Conservation (phyloP, 257 asterid genomes). For the Rubia yunnanensis region DNA sequence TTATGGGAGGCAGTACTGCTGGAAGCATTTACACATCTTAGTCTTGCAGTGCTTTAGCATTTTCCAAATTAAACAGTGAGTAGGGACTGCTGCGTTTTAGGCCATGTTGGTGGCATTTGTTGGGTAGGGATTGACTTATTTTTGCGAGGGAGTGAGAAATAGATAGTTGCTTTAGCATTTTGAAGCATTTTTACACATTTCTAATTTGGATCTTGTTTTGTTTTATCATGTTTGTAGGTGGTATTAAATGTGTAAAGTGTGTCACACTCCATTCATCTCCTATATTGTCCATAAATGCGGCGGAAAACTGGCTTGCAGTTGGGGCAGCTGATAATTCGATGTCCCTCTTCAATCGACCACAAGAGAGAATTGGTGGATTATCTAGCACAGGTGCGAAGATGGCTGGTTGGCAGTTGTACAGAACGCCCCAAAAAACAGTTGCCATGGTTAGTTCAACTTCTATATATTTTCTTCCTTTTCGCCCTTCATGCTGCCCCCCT, state of each 20-base stretch:
- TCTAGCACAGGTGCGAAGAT: conserved; percentile 65
- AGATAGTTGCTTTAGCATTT: neutral
- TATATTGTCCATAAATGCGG: conserved; percentile 76
- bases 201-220: neutral
- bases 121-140: neutral
- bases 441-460: conserved; percentile 53
- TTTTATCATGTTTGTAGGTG: conserved; percentile 37
- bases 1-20: neutral
- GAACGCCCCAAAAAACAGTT: conserved; percentile 79
- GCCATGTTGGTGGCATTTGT: conserved; percentile 7
- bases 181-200: neutral
- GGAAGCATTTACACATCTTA: neutral
- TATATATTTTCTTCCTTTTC: neutral
- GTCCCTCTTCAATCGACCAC: conserved; percentile 97
- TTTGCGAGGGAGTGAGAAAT: neutral
- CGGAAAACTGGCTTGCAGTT: conserved; percentile 92
- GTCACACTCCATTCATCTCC: conserved; percentile 65
- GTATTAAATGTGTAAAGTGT: conserved; percentile 69
- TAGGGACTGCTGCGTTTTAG: neutral
- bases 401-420: conserved; percentile 95
- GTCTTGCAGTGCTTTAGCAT: neutral
- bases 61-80: neutral
- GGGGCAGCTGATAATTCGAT: conserved; percentile 98
- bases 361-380: conserved; percentile 78
- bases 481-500: neutral